phyloP scores from a whole-genome alignment of 108 stramenopile species.

The Pseudonitzschia multiseries region DNA sequence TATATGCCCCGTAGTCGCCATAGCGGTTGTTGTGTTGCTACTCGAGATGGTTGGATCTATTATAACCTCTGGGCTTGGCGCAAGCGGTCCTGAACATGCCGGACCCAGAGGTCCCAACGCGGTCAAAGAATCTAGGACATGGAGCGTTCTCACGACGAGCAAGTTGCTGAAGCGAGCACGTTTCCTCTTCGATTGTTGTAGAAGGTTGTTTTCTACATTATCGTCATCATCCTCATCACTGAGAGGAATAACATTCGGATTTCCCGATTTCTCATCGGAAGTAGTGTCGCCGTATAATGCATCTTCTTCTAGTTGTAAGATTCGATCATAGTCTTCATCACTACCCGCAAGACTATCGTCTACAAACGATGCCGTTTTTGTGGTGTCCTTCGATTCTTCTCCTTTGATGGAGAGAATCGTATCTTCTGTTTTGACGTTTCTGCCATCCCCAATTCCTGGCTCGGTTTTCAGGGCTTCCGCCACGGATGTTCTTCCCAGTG shows the following conservation, averaged over 20 bases:
- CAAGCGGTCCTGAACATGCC: constrained; percentile 66
- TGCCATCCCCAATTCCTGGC: constrained; percentile 16
- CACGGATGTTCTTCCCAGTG: constrained; percentile 41
- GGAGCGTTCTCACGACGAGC: constrained; percentile 46
- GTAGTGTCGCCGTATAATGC: constrained; percentile 60
- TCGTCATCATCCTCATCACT: constrained; percentile 59
- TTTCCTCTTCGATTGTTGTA: constrained; percentile 4
- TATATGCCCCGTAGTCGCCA: constrained; percentile 52
- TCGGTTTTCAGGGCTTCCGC: constrained; percentile 34
- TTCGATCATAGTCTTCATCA: constrained; percentile 30
- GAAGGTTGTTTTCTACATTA: neutral
- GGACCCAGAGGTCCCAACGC: constrained; percentile 78
- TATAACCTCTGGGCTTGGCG: constrained; percentile 6
- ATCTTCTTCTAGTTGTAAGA: constrained; percentile 73
- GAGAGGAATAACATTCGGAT: constrained; percentile 51
- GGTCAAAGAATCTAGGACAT: constrained; percentile 72
- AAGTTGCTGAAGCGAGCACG: constrained; percentile 32
- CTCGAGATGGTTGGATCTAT: constrained; percentile 7
- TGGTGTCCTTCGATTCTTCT: constrained; percentile 1
- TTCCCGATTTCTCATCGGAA: constrained; percentile 10
- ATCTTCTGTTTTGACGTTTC: constrained; percentile 22
- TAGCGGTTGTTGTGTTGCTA: constrained; percentile 22
- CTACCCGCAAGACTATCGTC: neutral
- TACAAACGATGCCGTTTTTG: neutral
- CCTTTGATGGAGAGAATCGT: constrained; percentile 10